A percentile compares a stretch with the other conserved stretches of the same genome.
These are phyloP conservation scores for Scytalidium lignicola DNA, from an alignment of 2,329 filamentous ascomycete genomes.

Conservation along the genomic window DNA sequence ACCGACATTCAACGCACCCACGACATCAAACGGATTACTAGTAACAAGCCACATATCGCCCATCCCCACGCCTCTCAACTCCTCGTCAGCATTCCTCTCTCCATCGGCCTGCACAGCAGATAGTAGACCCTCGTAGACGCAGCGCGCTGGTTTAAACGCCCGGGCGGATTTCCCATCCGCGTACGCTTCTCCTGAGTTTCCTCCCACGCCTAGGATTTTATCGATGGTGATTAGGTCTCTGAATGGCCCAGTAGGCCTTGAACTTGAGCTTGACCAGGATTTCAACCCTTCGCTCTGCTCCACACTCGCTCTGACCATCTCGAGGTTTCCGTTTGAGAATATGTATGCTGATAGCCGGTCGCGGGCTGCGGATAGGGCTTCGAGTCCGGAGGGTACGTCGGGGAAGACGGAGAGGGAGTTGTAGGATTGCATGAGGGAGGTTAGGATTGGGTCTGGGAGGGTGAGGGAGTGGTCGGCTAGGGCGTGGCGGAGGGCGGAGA, in stretches of 20 bases:
- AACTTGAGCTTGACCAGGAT: conserved; percentile 14
- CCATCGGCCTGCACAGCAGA: background rate
- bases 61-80: conserved; percentile 25
- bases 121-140: conserved; percentile 49
- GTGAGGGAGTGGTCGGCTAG: conserved; percentile 49
- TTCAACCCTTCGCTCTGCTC: background rate
- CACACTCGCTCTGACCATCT: conserved; percentile 45
- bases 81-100: conserved; percentile 13
- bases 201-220: conserved; percentile 33
- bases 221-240: conserved; percentile 57
- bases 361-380: conserved; percentile 17
- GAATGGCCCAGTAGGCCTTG: conserved; percentile 36
- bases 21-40: conserved; percentile 68
- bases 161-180: background rate
- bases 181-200: too few species aligned
- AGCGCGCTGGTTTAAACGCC: conserved; percentile 60
- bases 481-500: conserved; percentile 57
- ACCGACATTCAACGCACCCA: conserved; percentile 57
- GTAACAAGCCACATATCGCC: conserved; percentile 62
- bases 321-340: conserved; percentile 65
- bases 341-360: conserved; percentile 43
- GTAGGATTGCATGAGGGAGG: conserved; percentile 57
- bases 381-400: conserved; percentile 53
- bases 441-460: conserved; percentile 38
- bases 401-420: conserved; percentile 59